Conservation (phyloP, 2,329 filamentous ascomycete species). For the Cercospora sojina region DNA sequence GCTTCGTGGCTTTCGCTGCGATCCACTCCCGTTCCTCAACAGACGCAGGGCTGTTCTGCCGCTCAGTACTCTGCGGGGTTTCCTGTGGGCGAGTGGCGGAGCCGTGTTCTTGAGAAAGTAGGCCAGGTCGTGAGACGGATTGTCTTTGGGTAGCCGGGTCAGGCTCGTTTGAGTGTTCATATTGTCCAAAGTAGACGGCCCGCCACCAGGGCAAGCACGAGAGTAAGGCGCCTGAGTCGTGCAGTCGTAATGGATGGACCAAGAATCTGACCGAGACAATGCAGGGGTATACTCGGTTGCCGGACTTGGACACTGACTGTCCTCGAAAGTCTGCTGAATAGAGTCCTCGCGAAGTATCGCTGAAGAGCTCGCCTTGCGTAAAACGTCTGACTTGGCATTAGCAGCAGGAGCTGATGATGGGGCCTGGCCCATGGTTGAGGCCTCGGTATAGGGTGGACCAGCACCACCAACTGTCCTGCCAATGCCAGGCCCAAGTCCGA, state of each 20-base stretch:
- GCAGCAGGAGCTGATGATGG: conserved; percentile 30
- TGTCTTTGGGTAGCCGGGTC: conserved; percentile 31
- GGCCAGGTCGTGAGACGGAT: conserved; percentile 39
- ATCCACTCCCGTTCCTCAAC: conserved; percentile 24
- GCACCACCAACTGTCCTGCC: conserved; percentile 28
- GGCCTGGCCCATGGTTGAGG: conserved; percentile 33
- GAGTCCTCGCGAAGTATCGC: conserved; percentile 33
- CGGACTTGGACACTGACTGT: conserved; percentile 19
- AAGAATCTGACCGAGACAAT: conserved; percentile 27
- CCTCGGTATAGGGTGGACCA: conserved; percentile 27
- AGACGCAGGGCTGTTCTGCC: conserved; percentile 38
- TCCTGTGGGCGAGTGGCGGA: conserved; percentile 34
- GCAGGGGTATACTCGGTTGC: conserved; percentile 16
- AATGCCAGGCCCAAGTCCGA: conserved; percentile 22
- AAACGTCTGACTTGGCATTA: conserved; percentile 15
- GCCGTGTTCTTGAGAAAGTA: conserved; percentile 43
- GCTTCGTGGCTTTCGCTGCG: conserved; percentile 13
- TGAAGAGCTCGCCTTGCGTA: conserved; percentile 29
- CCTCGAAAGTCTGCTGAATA: conserved; percentile 30
- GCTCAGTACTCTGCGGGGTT: conserved; percentile 30
- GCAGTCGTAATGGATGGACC: conserved; percentile 34
- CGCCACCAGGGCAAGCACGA: conserved; percentile 21
- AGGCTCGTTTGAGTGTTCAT: conserved; percentile 38
- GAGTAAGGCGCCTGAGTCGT: conserved; percentile 34
- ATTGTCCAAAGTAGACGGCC: conserved; percentile 23